Base-by-base conservation (phyloP, 805 yeast genomes). In the Lachancea waltii region DNA sequence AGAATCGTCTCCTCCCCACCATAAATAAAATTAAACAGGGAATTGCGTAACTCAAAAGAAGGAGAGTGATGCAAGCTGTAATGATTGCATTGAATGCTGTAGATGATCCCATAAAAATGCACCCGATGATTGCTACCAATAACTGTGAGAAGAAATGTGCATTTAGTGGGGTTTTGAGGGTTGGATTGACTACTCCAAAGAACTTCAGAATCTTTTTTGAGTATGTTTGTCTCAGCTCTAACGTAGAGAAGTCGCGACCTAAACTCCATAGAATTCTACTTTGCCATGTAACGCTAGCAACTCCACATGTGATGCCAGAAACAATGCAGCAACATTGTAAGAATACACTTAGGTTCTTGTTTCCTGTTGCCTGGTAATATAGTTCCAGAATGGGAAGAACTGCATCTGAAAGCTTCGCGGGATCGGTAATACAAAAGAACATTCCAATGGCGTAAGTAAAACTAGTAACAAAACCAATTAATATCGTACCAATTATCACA, bases 231-330 rank as follows among this genome's bases (percentile, higher is more conserved):
- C 17, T 20, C 9, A 9, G 9, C 7, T 33, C 11, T 26, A 79
- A 77, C 41, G 76, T 60, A 25, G 81, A 83, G 33, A 75, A 69
- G 51, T 79, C 85, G 58, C 84, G 67, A 3, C 84, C 68, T 49
- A 79, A 75, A 6, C 84, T 75, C 82, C 84, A 81, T 44, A 79
- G 65, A 35, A 77, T 64, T 48, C 86, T 67, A 17, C 81, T 76
- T 51, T 75, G 80, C 82, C 84, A 78, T 8, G 85, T 77, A 46
- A 75, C 79, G 13, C 77, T 71, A 6, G 80, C 70, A 49, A 77
- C 70, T 46, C 71, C 72, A 58, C 82, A 74, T 35, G 79, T 77
- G 40, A 72, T 51, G 13, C 80, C 81, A 7, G 81, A 72, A 9
- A 70, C 45, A 31, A 76, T 61, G 34, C 78, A 62, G 46, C 76